These are phyloP conservation scores for Crotalaria pallida DNA, from an alignment of 306 rosid genomes.

Conservation along the genomic window DNA sequence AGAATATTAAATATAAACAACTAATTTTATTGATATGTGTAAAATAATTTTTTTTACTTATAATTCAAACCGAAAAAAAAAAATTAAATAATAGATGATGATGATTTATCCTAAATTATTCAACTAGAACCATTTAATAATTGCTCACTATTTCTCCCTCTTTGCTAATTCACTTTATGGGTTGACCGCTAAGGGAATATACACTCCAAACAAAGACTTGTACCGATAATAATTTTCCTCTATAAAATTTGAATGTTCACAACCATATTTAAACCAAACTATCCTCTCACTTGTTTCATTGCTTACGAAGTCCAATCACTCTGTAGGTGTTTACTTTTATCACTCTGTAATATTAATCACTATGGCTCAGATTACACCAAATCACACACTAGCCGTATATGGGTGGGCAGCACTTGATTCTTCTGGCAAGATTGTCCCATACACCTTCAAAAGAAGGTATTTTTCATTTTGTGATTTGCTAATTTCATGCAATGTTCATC, in stretches of 20 bases:
- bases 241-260: not conserved
- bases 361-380: slow-evolving; percentile 60
- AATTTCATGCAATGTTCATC: no score
- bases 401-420: slow-evolving; percentile 90
- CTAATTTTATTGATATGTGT: no score
- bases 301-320: not conserved
- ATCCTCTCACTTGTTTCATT: not conserved
- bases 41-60: no score
- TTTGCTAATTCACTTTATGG: no score
- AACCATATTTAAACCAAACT: not conserved
- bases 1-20: no score
- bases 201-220: not conserved
- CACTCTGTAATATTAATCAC: no score
- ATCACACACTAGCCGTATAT: slow-evolving; percentile 59
- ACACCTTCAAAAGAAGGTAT: slow-evolving; percentile 57
- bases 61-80: no score
- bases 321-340: not conserved
- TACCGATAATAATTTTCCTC: not conserved
- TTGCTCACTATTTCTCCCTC: no score
- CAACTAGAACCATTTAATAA: no score
- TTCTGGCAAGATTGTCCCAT: slow-evolving; percentile 58
- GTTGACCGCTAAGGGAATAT: no score
- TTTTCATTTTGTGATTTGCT: not conserved
- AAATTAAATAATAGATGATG: no score
- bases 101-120: no score